These are phyloP conservation scores for Phialophora chinensis DNA, from an alignment of 2,329 filamentous ascomycete genomes.

Conservation along the genomic window DNA sequence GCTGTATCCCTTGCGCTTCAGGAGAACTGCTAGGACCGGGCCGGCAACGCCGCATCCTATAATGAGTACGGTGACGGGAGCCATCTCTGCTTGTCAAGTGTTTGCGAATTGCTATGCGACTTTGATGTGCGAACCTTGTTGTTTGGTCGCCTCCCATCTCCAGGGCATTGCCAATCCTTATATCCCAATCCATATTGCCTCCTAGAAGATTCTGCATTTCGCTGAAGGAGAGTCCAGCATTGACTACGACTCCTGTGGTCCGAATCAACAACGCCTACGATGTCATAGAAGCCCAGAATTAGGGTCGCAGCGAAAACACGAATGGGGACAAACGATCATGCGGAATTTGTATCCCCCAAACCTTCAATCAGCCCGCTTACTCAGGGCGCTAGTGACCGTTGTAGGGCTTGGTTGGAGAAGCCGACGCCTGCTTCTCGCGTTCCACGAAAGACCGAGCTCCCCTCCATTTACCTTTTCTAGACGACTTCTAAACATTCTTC, in stretches of 20 bases:
- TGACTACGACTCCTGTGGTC: not conserved
- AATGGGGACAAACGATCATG: not conserved
- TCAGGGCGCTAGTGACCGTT: not conserved
- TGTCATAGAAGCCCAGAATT: constrained; percentile 1
- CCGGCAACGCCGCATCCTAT: constrained; percentile 30
- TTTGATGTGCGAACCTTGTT: not conserved
- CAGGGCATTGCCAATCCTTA: not conserved
- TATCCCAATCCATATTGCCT: not conserved
- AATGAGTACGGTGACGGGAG: constrained; percentile 24
- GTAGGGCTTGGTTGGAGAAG: not conserved
- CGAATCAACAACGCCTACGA: not conserved
- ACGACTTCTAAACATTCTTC: not conserved
- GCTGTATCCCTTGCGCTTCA: constrained; percentile 28
- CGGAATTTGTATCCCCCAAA: not conserved
- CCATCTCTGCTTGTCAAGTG: not conserved
- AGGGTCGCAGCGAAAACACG: not conserved
- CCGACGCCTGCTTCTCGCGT: not conserved
- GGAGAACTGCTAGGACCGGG: constrained; percentile 25
- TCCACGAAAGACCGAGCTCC: not conserved
- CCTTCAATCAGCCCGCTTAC: not conserved
- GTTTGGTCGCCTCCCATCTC: not conserved
- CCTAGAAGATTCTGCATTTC: not conserved
- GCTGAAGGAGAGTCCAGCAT: not conserved
- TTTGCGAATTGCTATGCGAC: not conserved
- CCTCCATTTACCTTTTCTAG: not conserved